Percentiles rank a stretch among this genome's conserved stretches.
These are phyloP conservation scores for Neurospora crassa DNA, from an alignment of 2,329 filamentous ascomycete species.

Conservation along the genomic window DNA sequence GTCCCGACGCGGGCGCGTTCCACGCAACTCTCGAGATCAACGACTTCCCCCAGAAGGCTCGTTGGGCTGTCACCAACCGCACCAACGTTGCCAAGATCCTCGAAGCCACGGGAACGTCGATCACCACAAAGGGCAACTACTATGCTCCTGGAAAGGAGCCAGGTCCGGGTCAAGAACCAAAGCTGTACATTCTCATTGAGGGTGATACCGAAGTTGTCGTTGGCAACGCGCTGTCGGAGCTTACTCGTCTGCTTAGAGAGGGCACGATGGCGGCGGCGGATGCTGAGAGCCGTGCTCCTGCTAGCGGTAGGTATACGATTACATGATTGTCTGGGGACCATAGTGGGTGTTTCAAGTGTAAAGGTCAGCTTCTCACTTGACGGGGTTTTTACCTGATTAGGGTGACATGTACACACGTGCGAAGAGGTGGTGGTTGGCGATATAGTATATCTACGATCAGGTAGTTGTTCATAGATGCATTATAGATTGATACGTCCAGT, in stretches of 20 bases:
- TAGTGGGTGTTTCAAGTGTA: background rate
- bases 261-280: constrained; percentile 84
- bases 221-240: constrained; percentile 78
- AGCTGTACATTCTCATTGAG: constrained; percentile 95
- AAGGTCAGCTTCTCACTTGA: background rate
- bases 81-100: constrained; percentile 98
- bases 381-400: background rate
- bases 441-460: background rate
- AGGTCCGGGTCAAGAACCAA: constrained; percentile 66
- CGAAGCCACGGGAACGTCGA: constrained; percentile 87
- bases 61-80: constrained; percentile 96
- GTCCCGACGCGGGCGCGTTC: constrained; percentile 91
- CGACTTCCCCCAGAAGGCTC: constrained; percentile 95
- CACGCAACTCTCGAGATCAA: constrained; percentile 98
- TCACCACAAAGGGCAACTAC: constrained; percentile 93
- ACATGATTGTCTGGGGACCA: constrained; percentile 37
- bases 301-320: constrained; percentile 78
- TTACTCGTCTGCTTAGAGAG: constrained; percentile 80
- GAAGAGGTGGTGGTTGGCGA: background rate
- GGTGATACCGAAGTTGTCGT: constrained; percentile 93
- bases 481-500: background rate
- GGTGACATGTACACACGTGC: background rate
- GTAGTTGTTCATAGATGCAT: background rate
- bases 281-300: constrained; percentile 69
- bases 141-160: constrained; percentile 78